A percentile compares a stretch with the other conserved stretches of the same genome.
Evolutionary conservation across 2,329 filamentous ascomycete genomes (phyloP).

Genomic region (Aschersonia sp.): DNA sequence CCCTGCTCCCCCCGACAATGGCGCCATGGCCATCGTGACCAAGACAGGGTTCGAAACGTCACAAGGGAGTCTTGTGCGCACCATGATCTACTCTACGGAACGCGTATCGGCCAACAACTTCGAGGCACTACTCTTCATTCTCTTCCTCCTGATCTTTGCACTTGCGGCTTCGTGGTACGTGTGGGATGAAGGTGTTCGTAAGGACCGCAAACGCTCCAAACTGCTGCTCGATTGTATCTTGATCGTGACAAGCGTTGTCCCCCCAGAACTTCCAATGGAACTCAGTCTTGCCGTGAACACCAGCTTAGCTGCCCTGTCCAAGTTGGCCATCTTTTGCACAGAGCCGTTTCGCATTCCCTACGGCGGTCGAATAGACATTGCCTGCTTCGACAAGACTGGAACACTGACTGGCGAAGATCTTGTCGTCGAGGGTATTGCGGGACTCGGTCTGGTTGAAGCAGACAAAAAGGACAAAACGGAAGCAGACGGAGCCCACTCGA

Average conservation of each 20-base stretch:
- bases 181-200: constrained; percentile 89
- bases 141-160: constrained; percentile 92
- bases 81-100: constrained; percentile 99
- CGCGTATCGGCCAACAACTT: constrained; percentile 97
- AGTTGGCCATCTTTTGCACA: constrained; percentile 95
- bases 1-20: constrained; percentile 76
- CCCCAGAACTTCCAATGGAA: constrained; percentile 98
- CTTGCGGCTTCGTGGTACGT: constrained; percentile 98
- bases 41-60: constrained; percentile 99
- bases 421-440: constrained; percentile 92
- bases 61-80: constrained; percentile 91
- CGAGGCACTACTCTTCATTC: constrained; percentile 91
- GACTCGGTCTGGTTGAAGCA: constrained; percentile 58
- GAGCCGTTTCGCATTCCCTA: constrained; percentile 98
- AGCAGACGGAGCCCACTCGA: constrained; percentile 68
- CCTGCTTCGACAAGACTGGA: constrained; percentile 98
- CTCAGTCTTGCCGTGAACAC: constrained; percentile 96
- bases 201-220: constrained; percentile 94
- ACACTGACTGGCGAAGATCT: constrained; percentile 93
- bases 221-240: constrained; percentile 92
- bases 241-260: constrained; percentile 94
- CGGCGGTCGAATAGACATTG: constrained; percentile 86
- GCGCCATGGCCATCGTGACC: constrained; percentile 83
- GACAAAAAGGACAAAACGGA: constrained; percentile 53
- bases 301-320: constrained; percentile 83